Percentiles rank a stretch among this genome's conserved stretches.
phyloP scores from a whole-genome alignment of 495 filamentous ascomycete genomes.

The Penicillium fimorum region DNA sequence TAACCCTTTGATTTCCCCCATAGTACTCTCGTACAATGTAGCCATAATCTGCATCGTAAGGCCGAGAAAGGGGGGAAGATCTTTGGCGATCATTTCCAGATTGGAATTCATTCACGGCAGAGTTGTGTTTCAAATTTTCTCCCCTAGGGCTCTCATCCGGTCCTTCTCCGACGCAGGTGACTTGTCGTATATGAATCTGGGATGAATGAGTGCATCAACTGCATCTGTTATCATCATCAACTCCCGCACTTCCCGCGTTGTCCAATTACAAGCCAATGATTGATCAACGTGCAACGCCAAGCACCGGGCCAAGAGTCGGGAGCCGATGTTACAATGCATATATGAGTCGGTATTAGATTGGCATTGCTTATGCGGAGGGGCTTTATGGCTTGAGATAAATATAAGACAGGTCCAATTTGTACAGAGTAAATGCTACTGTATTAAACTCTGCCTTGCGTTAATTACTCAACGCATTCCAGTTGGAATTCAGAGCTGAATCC shows the following conservation, averaged over 20 bases:
- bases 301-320: conserved; percentile 17
- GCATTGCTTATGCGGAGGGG: not conserved
- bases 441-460: too few species aligned
- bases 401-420: not conserved
- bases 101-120: not conserved
- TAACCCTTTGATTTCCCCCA: not conserved
- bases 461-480: not conserved
- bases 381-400: not conserved
- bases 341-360: not conserved
- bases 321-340: conserved; percentile 18
- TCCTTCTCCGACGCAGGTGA: not conserved
- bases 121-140: not conserved
- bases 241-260: not conserved
- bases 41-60: not conserved
- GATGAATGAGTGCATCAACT: not conserved
- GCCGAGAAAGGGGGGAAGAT: not conserved
- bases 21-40: not conserved
- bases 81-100: not conserved
- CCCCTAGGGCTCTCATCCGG: not conserved
- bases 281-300: conserved; percentile 23
- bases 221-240: not conserved
- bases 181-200: not conserved
- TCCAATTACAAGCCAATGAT: not conserved
- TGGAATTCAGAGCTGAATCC: not conserved
- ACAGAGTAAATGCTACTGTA: too few species aligned